phyloP scores from a whole-genome alignment of 2,329 filamentous ascomycete species.

The Endoconidiophora laricicola region DNA sequence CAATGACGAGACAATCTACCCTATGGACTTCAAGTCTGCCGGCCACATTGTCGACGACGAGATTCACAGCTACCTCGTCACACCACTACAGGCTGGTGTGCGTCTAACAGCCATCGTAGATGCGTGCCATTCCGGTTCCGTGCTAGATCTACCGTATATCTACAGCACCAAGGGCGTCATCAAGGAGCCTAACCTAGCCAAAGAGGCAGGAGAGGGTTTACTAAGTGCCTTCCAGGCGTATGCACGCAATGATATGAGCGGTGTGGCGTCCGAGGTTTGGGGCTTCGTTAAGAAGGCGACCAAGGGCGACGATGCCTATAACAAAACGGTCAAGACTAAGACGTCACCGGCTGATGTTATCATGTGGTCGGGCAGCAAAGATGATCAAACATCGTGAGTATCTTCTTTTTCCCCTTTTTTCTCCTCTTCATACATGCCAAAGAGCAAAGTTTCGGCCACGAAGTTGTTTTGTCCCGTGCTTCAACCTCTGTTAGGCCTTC shows the following conservation, averaged over 20 bases:
- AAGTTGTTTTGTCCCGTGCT: too few relatives aligned
- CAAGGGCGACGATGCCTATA: slow-evolving; percentile 59
- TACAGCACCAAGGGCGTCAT: slow-evolving; percentile 67
- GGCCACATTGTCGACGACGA: slow-evolving; percentile 66
- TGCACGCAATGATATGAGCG: slow-evolving; percentile 64
- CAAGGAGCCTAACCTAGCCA: slow-evolving; percentile 67
- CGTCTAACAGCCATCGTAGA: slow-evolving; percentile 72
- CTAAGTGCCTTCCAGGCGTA: slow-evolving; percentile 62
- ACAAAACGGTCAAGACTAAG: slow-evolving; percentile 69
- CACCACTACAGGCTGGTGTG: slow-evolving; percentile 62
- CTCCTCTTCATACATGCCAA: slow-evolving; percentile 6
- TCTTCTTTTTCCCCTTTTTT: slow-evolving; percentile 11
- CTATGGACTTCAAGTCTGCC: slow-evolving; percentile 51
- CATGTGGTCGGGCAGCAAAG: slow-evolving; percentile 96
- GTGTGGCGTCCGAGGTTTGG: slow-evolving; percentile 67
- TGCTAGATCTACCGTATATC: slow-evolving; percentile 61
- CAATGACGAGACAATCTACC: slow-evolving; percentile 64
- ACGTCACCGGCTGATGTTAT: slow-evolving; percentile 90
- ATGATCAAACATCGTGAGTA: slow-evolving; percentile 67
- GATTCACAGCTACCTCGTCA: slow-evolving; percentile 64
- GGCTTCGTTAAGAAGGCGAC: slow-evolving; percentile 55
- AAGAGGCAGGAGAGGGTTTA: slow-evolving; percentile 59
- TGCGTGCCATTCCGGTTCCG: slow-evolving; percentile 64
- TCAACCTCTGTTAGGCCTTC: too few relatives aligned
- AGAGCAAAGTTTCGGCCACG: too few relatives aligned